Evolutionary conservation across 371 early-diverging fungal species (phyloP).

Genomic region (Mortierella sp.): DNA sequence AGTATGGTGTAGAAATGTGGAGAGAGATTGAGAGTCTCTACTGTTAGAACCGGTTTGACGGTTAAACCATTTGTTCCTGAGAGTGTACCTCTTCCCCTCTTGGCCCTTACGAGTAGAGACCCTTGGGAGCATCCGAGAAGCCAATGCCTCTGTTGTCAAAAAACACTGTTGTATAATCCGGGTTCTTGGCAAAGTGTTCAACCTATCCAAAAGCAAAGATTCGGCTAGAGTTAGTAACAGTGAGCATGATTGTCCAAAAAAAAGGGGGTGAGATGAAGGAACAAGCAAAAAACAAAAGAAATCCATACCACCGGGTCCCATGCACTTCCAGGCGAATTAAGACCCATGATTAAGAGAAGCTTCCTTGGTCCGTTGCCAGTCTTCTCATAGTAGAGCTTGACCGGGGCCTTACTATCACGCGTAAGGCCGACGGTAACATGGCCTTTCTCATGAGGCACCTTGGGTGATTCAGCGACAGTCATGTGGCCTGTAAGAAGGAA

Average conservation of each 20-base stretch:
- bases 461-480: too few relatives aligned
- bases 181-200: constrained; percentile 32
- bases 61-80: too few relatives aligned
- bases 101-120: constrained; percentile 59
- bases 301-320: constrained; percentile 45
- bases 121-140: constrained; percentile 62
- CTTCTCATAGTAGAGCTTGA: constrained; percentile 45
- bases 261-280: neutral
- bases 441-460: constrained; percentile 22
- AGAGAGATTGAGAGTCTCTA: too few relatives aligned
- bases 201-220: constrained; percentile 14
- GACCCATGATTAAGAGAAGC: constrained; percentile 45
- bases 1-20: neutral
- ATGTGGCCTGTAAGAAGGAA: too few relatives aligned
- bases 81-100: neutral
- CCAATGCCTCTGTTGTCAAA: constrained; percentile 89
- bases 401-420: constrained; percentile 31
- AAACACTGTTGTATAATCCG: constrained; percentile 75
- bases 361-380: constrained; percentile 43
- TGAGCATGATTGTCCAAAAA: neutral
- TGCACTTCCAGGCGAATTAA: constrained; percentile 39
- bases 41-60: neutral
- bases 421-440: constrained; percentile 28
- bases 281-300: neutral
- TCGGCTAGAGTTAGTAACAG: neutral